phyloP scores from a whole-genome alignment of 2,329 filamentous ascomycete genomes.

The Ceratocystis eucalypticola region DNA sequence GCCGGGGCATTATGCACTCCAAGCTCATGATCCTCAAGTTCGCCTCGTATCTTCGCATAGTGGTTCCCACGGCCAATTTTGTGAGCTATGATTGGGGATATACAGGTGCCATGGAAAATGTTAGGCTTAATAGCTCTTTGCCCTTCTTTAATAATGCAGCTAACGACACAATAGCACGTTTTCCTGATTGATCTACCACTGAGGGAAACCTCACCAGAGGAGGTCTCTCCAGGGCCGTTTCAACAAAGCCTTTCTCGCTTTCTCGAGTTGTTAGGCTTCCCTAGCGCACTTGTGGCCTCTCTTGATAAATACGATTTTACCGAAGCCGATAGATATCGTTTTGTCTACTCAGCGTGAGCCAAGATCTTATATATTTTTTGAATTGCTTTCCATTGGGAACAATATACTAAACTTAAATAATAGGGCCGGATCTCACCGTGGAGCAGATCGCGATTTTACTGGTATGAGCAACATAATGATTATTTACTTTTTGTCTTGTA shows the following conservation, averaged over 20 bases:
- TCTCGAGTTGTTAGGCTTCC: constrained; percentile 50
- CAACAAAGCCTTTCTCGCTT: constrained; percentile 59
- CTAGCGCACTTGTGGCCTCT: constrained; percentile 51
- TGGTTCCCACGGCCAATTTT: constrained; percentile 77
- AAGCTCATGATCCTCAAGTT: constrained; percentile 88
- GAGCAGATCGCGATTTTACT: constrained; percentile 32
- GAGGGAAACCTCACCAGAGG: constrained; percentile 19
- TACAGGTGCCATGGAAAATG: constrained; percentile 71
- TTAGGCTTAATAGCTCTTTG: constrained; percentile 26
- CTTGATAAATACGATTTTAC: constrained; percentile 71
- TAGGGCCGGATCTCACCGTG: constrained; percentile 43
- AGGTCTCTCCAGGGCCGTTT: constrained; percentile 37
- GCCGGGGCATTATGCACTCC: constrained; percentile 72
- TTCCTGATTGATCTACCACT: constrained; percentile 87
- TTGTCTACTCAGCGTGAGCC: constrained; percentile 74
- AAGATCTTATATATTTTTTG: neutral
- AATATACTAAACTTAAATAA: constrained; percentile 20
- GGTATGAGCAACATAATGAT: constrained; percentile 24
- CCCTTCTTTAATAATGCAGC: neutral
- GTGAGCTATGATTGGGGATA: constrained; percentile 84
- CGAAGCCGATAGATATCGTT: constrained; percentile 55
- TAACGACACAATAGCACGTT: constrained; percentile 41
- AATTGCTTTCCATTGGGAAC: neutral
- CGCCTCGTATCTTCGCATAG: constrained; percentile 57
- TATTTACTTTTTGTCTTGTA: constrained; percentile 10